phyloP scores from a whole-genome alignment of 306 rosid species.

The Cucurbita pepo region DNA sequence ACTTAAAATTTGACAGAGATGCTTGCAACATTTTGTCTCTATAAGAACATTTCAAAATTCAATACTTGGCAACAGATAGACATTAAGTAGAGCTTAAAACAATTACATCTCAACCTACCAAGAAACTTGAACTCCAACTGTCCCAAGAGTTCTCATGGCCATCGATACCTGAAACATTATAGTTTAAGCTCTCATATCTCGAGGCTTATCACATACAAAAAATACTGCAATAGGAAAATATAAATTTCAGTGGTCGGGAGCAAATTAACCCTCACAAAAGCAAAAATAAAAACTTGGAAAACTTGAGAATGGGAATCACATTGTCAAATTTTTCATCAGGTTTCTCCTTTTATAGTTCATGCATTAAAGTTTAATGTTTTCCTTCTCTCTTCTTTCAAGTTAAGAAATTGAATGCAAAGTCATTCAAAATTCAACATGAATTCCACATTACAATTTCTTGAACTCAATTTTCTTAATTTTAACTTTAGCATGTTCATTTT shows the following conservation, averaged over 20 bases:
- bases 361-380: neutral
- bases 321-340: neutral
- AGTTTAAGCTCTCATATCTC: neutral
- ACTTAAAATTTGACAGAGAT: neutral
- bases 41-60: neutral
- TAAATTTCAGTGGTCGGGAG: neutral
- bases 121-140: slow-evolving; percentile 58
- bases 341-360: neutral
- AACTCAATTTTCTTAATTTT: neutral
- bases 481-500: neutral
- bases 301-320: neutral
- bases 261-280: neutral
- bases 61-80: neutral
- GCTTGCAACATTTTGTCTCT: neutral
- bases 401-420: neutral
- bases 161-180: slow-evolving; percentile 46
- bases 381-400: neutral
- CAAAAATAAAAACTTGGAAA: neutral
- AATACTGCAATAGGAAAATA: neutral
- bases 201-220: neutral
- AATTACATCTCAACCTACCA: slow-evolving; percentile 28
- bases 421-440: neutral
- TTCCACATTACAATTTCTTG: neutral
- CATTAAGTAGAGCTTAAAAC: neutral
- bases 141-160: slow-evolving; percentile 69